Base-by-base conservation (phyloP, 176 grass and related monocot genomes). In the Eleusine coracana region DNA sequence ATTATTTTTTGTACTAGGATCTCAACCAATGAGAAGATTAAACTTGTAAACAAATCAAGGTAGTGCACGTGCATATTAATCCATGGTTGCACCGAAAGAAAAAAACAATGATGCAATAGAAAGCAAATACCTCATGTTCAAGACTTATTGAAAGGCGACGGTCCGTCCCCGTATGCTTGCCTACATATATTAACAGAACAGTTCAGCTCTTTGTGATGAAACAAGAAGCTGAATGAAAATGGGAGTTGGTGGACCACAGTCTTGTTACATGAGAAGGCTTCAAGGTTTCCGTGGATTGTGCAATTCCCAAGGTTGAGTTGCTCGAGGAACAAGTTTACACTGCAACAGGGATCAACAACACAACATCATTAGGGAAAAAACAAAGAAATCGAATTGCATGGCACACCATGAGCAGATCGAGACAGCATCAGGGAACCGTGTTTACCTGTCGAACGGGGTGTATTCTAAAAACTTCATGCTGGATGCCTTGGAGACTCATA, bases 401-500 rank as follows among this genome's bases (percentile, higher is more conserved):
- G 25, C 74, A 64, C 46, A 64, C 46, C 44, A 84, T 42, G 49
- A 76, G 54, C 70, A 37, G 9, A 64, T 5, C 13, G 52, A 3
- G 65, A 23, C 31, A 72, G 55, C 5, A 34, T 25, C 41, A 70
- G 37, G 52, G 67, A 10, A 23, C 6, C 5, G 10, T 27, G 63
- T 40, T 79, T 78, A 99, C 96, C 89, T 76, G 83, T 96, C 91
- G 74, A 96, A 93, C 49, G 93, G 96, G 74, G 91, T 89, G 89
- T 94, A 94, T 92, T 96, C 96, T 85, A 96, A 88, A 96, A 99
- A 93, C 89, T 99, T 99, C 96, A 99, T 96, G 70, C 49, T 94
- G 61, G 64, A 21, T 68, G 50, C 21, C 41, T 52, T 63, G 61
- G 37, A 59, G 42, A 86, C 79, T 74, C 80, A 86, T 85, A 89